Conservation (phyloP, 345 rosid species). For the Camelina neglecta region DNA sequence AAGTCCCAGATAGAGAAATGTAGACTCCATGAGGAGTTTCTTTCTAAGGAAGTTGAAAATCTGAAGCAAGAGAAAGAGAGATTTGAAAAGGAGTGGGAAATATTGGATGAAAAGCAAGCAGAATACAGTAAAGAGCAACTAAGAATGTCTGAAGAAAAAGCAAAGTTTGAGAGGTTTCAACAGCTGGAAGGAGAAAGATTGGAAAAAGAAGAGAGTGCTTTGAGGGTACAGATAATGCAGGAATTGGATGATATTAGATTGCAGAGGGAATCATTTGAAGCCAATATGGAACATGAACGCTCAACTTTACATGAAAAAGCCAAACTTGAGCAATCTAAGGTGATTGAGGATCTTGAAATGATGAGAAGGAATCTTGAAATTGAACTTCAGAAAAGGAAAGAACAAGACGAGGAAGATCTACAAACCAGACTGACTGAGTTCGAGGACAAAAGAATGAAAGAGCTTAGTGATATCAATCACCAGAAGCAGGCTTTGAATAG, state of each 20-base stretch:
- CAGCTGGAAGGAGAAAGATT: slow-evolving; percentile 59
- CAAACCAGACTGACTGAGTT: slow-evolving; percentile 52
- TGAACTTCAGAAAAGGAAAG: slow-evolving; percentile 51
- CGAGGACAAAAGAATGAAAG: slow-evolving; percentile 57
- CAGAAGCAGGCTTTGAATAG: slow-evolving; percentile 58
- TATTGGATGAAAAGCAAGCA: slow-evolving; percentile 72
- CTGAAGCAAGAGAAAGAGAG: slow-evolving; percentile 71
- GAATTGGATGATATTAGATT: slow-evolving; percentile 62
- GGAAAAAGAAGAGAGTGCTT: slow-evolving; percentile 60
- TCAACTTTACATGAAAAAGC: slow-evolving; percentile 56
- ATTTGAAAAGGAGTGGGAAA: slow-evolving; percentile 84
- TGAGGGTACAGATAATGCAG: slow-evolving; percentile 49
- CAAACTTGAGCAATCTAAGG: slow-evolving; percentile 55
- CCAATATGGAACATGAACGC: slow-evolving; percentile 65
- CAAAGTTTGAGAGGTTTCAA: slow-evolving; percentile 53
- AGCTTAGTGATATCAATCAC: slow-evolving; percentile 48
- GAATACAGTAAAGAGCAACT: slow-evolving; percentile 52
- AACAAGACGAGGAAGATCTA: slow-evolving; percentile 65
- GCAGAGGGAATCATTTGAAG: slow-evolving; percentile 76
- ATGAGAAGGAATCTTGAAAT: slow-evolving; percentile 58
- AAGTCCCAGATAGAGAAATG: slow-evolving; percentile 70
- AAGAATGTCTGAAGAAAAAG: slow-evolving; percentile 57
- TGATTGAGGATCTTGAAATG: slow-evolving; percentile 65
- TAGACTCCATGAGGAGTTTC: slow-evolving; percentile 63
- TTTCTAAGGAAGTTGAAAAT: slow-evolving; percentile 68